Conservation (phyloP, 768 basidiomycete genomes). For the Thelephora aurantiotincta region DNA sequence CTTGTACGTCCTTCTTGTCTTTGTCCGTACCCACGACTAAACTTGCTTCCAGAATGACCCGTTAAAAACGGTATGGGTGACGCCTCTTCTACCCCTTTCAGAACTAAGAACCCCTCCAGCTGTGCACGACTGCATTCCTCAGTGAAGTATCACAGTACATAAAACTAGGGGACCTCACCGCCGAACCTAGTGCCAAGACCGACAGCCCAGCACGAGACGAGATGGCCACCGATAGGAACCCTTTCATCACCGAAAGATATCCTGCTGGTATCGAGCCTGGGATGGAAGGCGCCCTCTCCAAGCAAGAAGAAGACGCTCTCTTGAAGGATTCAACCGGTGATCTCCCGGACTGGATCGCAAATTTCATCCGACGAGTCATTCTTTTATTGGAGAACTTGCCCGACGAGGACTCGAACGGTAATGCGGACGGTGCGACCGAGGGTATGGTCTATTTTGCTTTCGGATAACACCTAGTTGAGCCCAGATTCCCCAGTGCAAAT, state of each 20-base stretch:
- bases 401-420: slow-evolving; percentile 57
- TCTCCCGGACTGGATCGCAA: slow-evolving; percentile 76
- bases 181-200: slow-evolving; percentile 5
- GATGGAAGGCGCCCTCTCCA: slow-evolving; percentile 27
- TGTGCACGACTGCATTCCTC: slow-evolving; percentile 65
- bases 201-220: slow-evolving; percentile 5
- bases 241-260: slow-evolving; percentile 20
- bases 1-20: slow-evolving; percentile 31
- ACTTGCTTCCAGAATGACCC: slow-evolving; percentile 48
- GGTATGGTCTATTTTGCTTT: slow-evolving; percentile 20
- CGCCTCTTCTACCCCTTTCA: background rate
- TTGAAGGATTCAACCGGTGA: slow-evolving; percentile 58
- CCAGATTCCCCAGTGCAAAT: slow-evolving; percentile 36
- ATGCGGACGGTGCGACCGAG: slow-evolving; percentile 52
- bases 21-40: background rate
- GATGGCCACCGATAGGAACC: background rate
- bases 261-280: slow-evolving; percentile 25
- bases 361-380: slow-evolving; percentile 66
- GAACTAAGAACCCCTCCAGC: slow-evolving; percentile 21
- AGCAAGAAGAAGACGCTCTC: slow-evolving; percentile 58
- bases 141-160: slow-evolving; percentile 64
- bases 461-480: background rate
- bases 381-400: slow-evolving; percentile 76
- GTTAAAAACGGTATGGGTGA: slow-evolving; percentile 46
- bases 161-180: slow-evolving; percentile 52